Conservation (phyloP, 495 filamentous ascomycete species). For the Tricharina praecox region DNA sequence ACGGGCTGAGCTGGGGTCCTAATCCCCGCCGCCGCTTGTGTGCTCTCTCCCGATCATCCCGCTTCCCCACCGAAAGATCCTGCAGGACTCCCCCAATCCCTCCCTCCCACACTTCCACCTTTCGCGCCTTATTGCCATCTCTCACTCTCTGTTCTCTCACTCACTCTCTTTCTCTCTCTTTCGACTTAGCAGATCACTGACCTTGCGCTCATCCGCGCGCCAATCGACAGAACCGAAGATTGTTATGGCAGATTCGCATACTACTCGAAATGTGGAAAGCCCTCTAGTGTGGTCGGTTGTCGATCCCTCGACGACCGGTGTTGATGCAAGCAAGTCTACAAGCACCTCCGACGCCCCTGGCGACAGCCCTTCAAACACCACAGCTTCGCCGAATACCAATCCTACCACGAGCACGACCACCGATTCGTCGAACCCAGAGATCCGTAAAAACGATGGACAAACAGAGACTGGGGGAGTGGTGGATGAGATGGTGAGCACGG, state of each 20-base stretch:
- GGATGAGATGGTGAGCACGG: slow-evolving; percentile 1
- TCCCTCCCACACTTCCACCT: no score
- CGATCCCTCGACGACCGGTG: slow-evolving; percentile 54
- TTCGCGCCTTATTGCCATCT: no score
- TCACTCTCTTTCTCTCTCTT: no score
- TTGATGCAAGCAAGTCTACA: slow-evolving; percentile 46
- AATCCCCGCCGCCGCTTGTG: no score
- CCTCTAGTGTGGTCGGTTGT: slow-evolving; percentile 54
- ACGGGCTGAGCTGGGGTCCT: no score
- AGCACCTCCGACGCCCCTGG: slow-evolving; percentile 30
- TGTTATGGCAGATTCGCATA: slow-evolving; percentile 68
- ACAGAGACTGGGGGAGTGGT: not conserved
- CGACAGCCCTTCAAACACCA: slow-evolving; percentile 11
- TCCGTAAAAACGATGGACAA: not conserved
- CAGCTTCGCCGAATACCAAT: not conserved
- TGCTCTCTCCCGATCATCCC: no score
- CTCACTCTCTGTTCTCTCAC: no score
- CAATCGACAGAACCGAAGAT: slow-evolving; percentile 39
- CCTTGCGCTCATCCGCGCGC: no score
- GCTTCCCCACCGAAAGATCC: no score
- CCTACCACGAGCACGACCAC: not conserved
- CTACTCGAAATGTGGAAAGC: slow-evolving; percentile 60
- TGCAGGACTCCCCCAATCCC: no score
- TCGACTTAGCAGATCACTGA: no score
- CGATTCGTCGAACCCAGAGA: not conserved